These are phyloP conservation scores for Eragrostis tef DNA, from an alignment of 202 grass and related monocot species.

Conservation along the genomic window DNA sequence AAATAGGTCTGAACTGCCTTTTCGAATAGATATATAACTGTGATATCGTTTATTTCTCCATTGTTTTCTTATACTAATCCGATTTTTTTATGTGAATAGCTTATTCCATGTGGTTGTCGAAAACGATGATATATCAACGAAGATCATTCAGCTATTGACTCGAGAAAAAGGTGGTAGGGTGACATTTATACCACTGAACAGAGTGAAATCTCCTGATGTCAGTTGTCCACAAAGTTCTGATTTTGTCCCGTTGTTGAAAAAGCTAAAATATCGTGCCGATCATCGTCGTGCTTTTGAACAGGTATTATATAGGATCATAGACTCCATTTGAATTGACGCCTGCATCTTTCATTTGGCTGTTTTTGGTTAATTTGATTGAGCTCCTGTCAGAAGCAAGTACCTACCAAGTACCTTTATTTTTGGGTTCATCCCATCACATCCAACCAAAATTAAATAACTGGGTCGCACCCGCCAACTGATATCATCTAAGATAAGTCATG, in stretches of 20 bases:
- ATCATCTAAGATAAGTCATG: background rate
- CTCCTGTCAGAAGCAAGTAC: conserved; percentile 13
- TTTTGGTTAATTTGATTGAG: conserved; percentile 39
- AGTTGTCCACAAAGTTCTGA: conserved; percentile 86
- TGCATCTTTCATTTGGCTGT: conserved; percentile 40
- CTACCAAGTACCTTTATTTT: conserved; percentile 35
- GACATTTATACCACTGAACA: conserved; percentile 98
- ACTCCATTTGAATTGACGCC: background rate
- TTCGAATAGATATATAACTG: conserved; percentile 22
- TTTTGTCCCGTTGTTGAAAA: conserved; percentile 92
- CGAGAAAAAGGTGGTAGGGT: conserved; percentile 94
- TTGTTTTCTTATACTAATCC: conserved; percentile 31
- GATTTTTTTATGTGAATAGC: conserved; percentile 56
- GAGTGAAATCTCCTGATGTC: conserved; percentile 76
- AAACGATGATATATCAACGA: conserved; percentile 87
- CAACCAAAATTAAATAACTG: background rate
- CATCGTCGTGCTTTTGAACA: conserved; percentile 85
- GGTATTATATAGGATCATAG: conserved; percentile 48
- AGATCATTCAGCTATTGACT: conserved; percentile 87
- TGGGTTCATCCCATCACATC: conserved; percentile 5
- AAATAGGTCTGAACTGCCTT: conserved; percentile 60
- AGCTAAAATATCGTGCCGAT: conserved; percentile 85
- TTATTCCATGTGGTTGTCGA: conserved; percentile 99
- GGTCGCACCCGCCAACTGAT: background rate
- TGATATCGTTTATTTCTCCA: conserved; percentile 30